Percentiles rank a stretch among this genome's conserved stretches.
Conservation (phyloP, 208 protist species). For the Tritrichomonas foetus region DNA sequence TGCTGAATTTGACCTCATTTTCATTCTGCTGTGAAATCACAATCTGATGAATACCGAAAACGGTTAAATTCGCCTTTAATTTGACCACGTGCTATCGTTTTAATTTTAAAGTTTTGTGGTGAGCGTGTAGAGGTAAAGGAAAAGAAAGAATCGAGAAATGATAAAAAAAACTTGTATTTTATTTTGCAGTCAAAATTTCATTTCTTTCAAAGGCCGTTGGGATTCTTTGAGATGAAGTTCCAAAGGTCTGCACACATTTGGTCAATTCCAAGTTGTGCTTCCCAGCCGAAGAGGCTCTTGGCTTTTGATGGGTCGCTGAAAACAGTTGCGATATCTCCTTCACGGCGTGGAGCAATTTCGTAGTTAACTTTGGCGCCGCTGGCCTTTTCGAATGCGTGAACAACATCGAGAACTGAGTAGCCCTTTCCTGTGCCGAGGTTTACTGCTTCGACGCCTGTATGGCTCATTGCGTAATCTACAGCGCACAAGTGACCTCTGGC, state of each 20-base stretch:
- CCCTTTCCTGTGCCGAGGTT: conserved; percentile 41
- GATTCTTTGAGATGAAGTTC: conserved; percentile 40
- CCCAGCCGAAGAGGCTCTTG: conserved; percentile 57
- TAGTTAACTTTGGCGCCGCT: background rate
- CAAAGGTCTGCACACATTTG: conserved; percentile 69
- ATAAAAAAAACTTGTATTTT: no score
- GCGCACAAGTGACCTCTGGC: conserved; percentile 27
- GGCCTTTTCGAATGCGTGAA: conserved; percentile 45
- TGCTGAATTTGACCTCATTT: no score
- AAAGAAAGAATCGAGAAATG: no score
- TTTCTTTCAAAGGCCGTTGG: no score
- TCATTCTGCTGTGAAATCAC: no score
- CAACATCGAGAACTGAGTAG: conserved; percentile 37
- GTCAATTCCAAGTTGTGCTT: conserved; percentile 60
- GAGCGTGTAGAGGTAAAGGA: no score
- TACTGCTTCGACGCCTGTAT: background rate
- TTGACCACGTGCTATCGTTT: no score
- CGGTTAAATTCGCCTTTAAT: no score
- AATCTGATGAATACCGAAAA: no score
- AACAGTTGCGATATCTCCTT: conserved; percentile 42
- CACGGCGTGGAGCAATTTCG: conserved; percentile 7
- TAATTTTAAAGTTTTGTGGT: no score
- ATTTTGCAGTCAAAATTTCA: no score
- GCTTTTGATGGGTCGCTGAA: conserved; percentile 47
- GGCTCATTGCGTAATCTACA: conserved; percentile 44